Conservation (phyloP, 306 rosid genomes). For the Prunus armeniaca region DNA sequence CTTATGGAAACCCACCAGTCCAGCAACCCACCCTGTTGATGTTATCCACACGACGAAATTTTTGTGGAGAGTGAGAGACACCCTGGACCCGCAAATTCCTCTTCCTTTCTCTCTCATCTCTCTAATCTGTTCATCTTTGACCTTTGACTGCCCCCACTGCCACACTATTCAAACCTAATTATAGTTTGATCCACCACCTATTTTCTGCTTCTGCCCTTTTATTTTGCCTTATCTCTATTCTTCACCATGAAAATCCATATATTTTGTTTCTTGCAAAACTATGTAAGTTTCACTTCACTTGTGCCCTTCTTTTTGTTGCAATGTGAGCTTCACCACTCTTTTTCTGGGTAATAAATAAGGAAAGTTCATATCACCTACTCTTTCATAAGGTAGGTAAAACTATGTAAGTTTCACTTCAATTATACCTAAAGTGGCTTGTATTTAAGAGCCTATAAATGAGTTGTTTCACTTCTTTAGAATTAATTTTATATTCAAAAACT, state of each 20-base stretch:
- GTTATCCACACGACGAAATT: slow-evolving; percentile 49
- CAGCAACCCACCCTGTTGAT: slow-evolving; percentile 21
- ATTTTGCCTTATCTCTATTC: neutral
- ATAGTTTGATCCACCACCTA: slow-evolving; percentile 6
- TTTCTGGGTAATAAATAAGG: too few relatives aligned
- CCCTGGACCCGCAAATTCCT: slow-evolving; percentile 69
- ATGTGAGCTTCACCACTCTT: neutral
- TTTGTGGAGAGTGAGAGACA: slow-evolving; percentile 54
- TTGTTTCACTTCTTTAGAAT: too few relatives aligned
- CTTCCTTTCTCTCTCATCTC: slow-evolving; percentile 21
- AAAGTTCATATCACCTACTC: too few relatives aligned
- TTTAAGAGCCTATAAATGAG: too few relatives aligned
- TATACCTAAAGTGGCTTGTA: too few relatives aligned
- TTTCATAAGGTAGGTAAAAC: too few relatives aligned
- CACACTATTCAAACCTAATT: slow-evolving; percentile 24
- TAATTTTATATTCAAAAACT: too few relatives aligned
- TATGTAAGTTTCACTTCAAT: too few relatives aligned
- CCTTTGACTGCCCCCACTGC: slow-evolving; percentile 70
- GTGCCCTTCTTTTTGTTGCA: neutral
- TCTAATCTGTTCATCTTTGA: slow-evolving; percentile 56
- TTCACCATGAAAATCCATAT: neutral
- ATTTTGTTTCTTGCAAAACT: neutral
- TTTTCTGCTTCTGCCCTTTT: neutral
- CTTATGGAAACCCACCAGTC: slow-evolving; percentile 25
- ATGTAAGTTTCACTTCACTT: neutral